A percentile compares a stretch with the other conserved stretches of the same genome.
Evolutionary conservation across 2,329 filamentous ascomycete species (phyloP).

Genomic region (Claviceps sp.): DNA sequence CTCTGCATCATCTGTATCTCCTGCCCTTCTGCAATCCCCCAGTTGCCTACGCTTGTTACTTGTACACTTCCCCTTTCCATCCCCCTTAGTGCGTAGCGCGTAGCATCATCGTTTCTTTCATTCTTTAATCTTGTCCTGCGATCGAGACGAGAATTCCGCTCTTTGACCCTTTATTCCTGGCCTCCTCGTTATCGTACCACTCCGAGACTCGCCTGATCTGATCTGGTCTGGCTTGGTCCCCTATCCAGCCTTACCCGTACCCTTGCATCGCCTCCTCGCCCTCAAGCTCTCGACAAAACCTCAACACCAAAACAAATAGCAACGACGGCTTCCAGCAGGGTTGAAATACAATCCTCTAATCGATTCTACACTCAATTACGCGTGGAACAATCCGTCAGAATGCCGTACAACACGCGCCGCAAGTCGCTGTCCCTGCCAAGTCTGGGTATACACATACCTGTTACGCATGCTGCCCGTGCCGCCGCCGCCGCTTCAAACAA

Average conservation of each 20-base stretch:
- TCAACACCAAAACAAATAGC: not conserved
- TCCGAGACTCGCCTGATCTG: not conserved
- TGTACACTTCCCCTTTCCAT: constrained; percentile 1
- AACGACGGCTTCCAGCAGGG: not conserved
- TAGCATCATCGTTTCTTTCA: not conserved
- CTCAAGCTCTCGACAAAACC: not conserved
- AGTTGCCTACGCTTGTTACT: too few species aligned
- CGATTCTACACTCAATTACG: not conserved
- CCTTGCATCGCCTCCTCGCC: not conserved
- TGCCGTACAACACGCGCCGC: constrained; percentile 94
- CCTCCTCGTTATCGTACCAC: not conserved
- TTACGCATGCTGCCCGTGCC: constrained; percentile 47
- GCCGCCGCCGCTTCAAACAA: constrained; percentile 30
- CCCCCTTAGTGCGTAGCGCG: not conserved
- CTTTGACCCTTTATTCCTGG: not conserved
- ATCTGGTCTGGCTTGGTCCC: not conserved
- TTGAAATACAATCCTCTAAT: not conserved
- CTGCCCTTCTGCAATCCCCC: not conserved
- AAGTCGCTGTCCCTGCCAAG: constrained; percentile 90
- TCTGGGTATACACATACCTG: constrained; percentile 78
- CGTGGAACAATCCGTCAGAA: constrained; percentile 22
- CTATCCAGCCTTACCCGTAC: not conserved
- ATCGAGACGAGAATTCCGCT: not conserved
- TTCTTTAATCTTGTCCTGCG: not conserved
- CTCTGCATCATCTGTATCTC: not conserved